Evolutionary conservation across 2,329 filamentous ascomycete species (phyloP).

Genomic region (Trichoderma hamatum): DNA sequence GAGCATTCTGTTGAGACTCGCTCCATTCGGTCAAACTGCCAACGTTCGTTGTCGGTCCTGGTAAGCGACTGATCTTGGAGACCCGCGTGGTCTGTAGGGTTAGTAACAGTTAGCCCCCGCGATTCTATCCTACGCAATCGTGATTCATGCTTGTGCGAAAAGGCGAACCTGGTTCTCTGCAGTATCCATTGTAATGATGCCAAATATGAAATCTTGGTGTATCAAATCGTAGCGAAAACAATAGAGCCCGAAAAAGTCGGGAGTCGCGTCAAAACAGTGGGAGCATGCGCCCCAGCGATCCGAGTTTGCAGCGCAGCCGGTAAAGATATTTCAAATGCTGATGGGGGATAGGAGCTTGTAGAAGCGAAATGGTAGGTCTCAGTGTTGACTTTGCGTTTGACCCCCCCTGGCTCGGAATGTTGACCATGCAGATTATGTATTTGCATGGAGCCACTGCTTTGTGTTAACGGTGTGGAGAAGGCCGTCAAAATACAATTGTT

Average conservation of each 20-base stretch:
- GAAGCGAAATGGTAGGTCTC: slow-evolving; percentile 1
- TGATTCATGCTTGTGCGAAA: background rate
- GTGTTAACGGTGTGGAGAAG: slow-evolving; percentile 26
- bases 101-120: background rate
- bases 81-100: slow-evolving; percentile 34
- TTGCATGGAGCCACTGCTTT: slow-evolving; percentile 17
- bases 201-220: slow-evolving; percentile 23
- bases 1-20: slow-evolving; percentile 63
- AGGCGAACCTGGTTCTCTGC: slow-evolving; percentile 39
- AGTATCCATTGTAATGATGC: slow-evolving; percentile 38
- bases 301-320: background rate
- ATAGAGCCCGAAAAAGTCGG: background rate
- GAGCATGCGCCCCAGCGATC: slow-evolving; percentile 10
- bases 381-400: background rate
- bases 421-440: slow-evolving; percentile 13
- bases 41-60: slow-evolving; percentile 35
- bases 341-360: slow-evolving; percentile 6
- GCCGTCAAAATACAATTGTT: slow-evolving; percentile 8
- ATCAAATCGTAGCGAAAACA: background rate
- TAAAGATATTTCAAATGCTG: background rate
- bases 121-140: background rate
- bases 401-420: slow-evolving; percentile 15
- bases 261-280: slow-evolving; percentile 23
- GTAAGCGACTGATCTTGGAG: slow-evolving; percentile 41
- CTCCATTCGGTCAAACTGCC: slow-evolving; percentile 56